phyloP scores from a whole-genome alignment of 768 basidiomycete species.

The Mycena venus region DNA sequence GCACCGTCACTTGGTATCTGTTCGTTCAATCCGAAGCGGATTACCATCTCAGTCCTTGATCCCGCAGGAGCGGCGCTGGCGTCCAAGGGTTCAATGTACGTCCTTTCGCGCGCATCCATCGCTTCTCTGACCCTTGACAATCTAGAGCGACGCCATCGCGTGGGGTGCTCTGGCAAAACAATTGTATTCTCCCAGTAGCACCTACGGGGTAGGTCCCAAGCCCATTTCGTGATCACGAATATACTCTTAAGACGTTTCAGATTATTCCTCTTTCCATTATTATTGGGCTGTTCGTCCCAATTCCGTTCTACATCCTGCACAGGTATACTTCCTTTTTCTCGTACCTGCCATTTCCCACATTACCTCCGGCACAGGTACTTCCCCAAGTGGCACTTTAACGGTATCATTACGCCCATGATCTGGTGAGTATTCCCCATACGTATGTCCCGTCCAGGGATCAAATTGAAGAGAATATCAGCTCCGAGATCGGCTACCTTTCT shows the following conservation, averaged over 20 bases:
- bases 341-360: too few relatives aligned
- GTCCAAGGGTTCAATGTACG: constrained; percentile 63
- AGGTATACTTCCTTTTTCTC: too few relatives aligned
- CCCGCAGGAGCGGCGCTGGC: constrained; percentile 46
- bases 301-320: constrained; percentile 70
- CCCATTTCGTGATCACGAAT: constrained; percentile 30
- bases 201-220: constrained; percentile 56
- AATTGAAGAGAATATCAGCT: too few relatives aligned
- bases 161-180: constrained; percentile 70
- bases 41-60: constrained; percentile 9
- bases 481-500: constrained; percentile 45
- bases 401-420: constrained; percentile 63
- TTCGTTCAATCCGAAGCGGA: constrained; percentile 32
- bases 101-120: constrained; percentile 19
- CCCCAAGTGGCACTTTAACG: constrained; percentile 62
- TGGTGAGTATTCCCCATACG: too few relatives aligned
- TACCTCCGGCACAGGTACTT: constrained; percentile 61
- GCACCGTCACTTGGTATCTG: constrained; percentile 63
- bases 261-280: constrained; percentile 62
- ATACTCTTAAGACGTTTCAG: constrained; percentile 41
- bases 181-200: constrained; percentile 59
- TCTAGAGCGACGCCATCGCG: constrained; percentile 63
- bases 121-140: constrained; percentile 45
- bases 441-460: too few relatives aligned
- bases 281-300: constrained; percentile 64